A percentile compares a stretch with the other conserved stretches of the same genome.
phyloP scores from a whole-genome alignment of 371 early-diverging fungal species.

The Apophysomyces variabilis region DNA sequence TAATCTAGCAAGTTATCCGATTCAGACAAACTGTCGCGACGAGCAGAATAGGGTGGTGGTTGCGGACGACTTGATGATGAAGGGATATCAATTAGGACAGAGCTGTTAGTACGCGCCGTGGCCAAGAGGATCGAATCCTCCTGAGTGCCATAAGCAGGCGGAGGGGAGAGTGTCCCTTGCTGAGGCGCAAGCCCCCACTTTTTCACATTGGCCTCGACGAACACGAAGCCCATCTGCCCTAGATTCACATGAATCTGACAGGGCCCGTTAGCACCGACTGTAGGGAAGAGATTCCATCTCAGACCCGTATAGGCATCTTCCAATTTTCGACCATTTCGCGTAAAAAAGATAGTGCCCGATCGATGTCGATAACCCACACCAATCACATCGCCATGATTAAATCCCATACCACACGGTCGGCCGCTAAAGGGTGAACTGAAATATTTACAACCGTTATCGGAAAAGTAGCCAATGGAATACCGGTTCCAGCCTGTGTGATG shows the following conservation, averaged over 20 bases:
- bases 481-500: slow-evolving; percentile 63
- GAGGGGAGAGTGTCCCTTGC: slow-evolving; percentile 70
- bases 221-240: slow-evolving; percentile 63
- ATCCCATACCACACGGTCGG: slow-evolving; percentile 61
- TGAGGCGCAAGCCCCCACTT: slow-evolving; percentile 81
- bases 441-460: slow-evolving; percentile 66
- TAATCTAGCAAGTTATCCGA: not conserved
- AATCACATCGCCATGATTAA: slow-evolving; percentile 74
- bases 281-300: slow-evolving; percentile 66
- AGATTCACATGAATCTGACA: slow-evolving; percentile 67
- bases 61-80: not conserved
- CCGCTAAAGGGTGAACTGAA: slow-evolving; percentile 72
- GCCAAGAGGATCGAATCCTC: slow-evolving; percentile 2
- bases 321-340: slow-evolving; percentile 75
- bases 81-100: not conserved
- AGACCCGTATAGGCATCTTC: slow-evolving; percentile 63
- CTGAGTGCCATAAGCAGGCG: slow-evolving; percentile 61
- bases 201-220: slow-evolving; percentile 84
- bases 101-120: not conserved
- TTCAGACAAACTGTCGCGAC: not conserved
- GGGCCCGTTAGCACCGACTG: slow-evolving; percentile 69
- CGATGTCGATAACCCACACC: slow-evolving; percentile 82
- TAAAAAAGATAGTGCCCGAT: slow-evolving; percentile 78
- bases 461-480: slow-evolving; percentile 77
- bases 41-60: slow-evolving; percentile 1